Base-by-base conservation (phyloP, 1,139 yeast species). In the Yamadazyma diddensiae region DNA sequence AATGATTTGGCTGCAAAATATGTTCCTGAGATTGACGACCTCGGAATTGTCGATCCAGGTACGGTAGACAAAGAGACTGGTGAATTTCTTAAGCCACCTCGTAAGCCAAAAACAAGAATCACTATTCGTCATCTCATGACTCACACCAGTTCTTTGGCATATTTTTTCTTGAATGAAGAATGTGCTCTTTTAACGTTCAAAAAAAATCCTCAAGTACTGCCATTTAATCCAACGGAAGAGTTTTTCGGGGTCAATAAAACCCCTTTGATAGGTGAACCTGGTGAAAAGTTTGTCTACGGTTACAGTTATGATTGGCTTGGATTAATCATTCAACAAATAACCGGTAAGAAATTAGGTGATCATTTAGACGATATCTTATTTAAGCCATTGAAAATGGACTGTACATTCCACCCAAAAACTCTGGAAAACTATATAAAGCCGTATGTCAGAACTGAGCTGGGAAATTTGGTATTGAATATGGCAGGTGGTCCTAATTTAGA, bases 281-380 rank as follows among this genome's bases (percentile, higher is more conserved):
- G 82, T 2, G 50, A 71, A 0, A 45, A 52, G 6, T 77, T 76
- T 71, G 47, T 51, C 31, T 77, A 77, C 47, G 82, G 82, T 13
- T 62, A 64, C 31, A 62, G 66, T 32, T 55, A 63, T 21, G 82
- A 77, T 44, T 72, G 79, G 77, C 65, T 72, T 4, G 80, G 82
- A 2, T 52, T 61, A 21, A 57, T 73, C 1, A 52, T 77, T 19
- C 62, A 73, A 41, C 54, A 56, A 21, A 57, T 72, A 11, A 48
- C 71, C 3, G 79, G 78, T 3, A 36, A 52, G 43, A 52, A 52
- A 15, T 52, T 77, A 16, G 71, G 73, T 6, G 66, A 61, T 9
- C 73, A 59, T 42, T 49, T 73, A 24, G 45, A 58, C 24, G 50
- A 59, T 24, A 41, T 62, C 30, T 49, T 77, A 5, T 70, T 73